Conservation (phyloP, 2,329 filamentous ascomycete genomes). For the Cylindrodendrum hubeiense region DNA sequence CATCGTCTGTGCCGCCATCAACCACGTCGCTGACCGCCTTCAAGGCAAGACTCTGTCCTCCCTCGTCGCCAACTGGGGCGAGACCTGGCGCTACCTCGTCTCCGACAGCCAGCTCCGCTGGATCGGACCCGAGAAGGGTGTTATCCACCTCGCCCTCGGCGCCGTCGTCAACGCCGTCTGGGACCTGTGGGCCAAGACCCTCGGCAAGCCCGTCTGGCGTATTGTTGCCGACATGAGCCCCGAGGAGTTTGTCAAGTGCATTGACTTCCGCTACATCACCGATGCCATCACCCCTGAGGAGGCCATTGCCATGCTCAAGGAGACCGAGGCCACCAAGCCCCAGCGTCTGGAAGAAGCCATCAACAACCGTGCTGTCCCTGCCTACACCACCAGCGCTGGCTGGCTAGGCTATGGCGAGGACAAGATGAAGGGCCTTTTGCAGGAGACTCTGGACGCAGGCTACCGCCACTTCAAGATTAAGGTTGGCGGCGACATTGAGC, state of each 20-base stretch:
- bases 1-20: slow-evolving; percentile 88
- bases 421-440: slow-evolving; percentile 82
- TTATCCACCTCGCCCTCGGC: slow-evolving; percentile 91
- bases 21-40: slow-evolving; percentile 81
- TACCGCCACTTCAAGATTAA: slow-evolving; percentile 94
- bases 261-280: slow-evolving; percentile 95
- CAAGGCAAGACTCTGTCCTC: slow-evolving; percentile 80
- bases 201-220: slow-evolving; percentile 90
- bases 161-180: slow-evolving; percentile 92
- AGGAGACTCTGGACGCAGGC: slow-evolving; percentile 80
- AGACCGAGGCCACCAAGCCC: slow-evolving; percentile 75
- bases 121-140: slow-evolving; percentile 95
- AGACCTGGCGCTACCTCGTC: slow-evolving; percentile 93
- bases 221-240: slow-evolving; percentile 92
- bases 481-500: slow-evolving; percentile 80
- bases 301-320: slow-evolving; percentile 77
- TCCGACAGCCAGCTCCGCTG: slow-evolving; percentile 91
- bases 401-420: slow-evolving; percentile 94
- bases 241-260: slow-evolving; percentile 86
- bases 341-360: slow-evolving; percentile 80
- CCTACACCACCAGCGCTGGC: slow-evolving; percentile 90
- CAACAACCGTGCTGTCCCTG: slow-evolving; percentile 81
- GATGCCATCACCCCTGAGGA: slow-evolving; percentile 92
- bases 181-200: slow-evolving; percentile 93
- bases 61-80: slow-evolving; percentile 84